Evolutionary conservation across 305 asterid species (phyloP), one percentile per base, ranked within the genome.

Genomic region (Withania somnifera): DNA sequence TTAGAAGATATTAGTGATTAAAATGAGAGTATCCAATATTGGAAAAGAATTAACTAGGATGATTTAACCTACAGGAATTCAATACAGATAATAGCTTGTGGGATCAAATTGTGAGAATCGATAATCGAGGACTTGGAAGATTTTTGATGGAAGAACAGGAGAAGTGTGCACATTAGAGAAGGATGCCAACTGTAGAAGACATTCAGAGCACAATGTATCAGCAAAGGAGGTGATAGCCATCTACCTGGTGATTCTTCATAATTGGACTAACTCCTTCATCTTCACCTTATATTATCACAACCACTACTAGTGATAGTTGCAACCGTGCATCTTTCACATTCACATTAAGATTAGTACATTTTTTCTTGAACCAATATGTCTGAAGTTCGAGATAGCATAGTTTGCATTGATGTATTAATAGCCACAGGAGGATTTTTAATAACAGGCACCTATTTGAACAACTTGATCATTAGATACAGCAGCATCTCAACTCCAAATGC

Each of bases 61-160:
- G 28, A 17, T 30, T 30, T 30, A 30, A 30, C 34, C 34, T 30
- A 30, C 20, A 52, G 6, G 19, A 68, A 26, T 32, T 24, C 69
- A 13, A 81, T 68, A 53, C 71, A 6, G 53, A 17, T 81, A 69
- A 53, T 68, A 38, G 56, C 60, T 54, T 15, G 71, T 53, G 84
- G 84, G 69, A 81, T 81, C 60, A 73, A 73, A n/a, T 73, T 45
- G 58, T 45, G 60, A 28, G 58, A 81, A 52, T 81, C 84, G 5
- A 81, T 32, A 19, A 81, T 81, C 17, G 66, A 81, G 26, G 84
- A 78, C 75, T 67, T 81, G 34, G 79, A 81, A 81, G 7, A 81
- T 32, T 42, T 79, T 81, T n/a, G 67, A 14, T n/a, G 78, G 57
- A 8, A 34, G 56, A 22, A 45, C 17, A 8, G 19, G 79, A 6